Base-by-base conservation (phyloP, 1,284 basidiomycete genomes). In the Heterobasidion irregulare region DNA sequence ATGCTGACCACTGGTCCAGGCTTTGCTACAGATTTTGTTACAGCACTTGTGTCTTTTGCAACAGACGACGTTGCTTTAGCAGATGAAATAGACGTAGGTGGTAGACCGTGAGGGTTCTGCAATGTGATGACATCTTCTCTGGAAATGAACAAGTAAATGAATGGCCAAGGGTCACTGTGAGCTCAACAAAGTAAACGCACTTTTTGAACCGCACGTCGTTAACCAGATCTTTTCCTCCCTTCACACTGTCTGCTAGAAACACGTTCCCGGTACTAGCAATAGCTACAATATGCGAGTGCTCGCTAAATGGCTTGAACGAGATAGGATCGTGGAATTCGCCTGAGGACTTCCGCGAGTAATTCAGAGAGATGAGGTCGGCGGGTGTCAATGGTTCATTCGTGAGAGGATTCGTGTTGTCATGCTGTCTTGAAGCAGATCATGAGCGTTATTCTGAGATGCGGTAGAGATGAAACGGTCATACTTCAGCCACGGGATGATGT, bases 401-500 rank as follows among this genome's bases (percentile, higher is more conserved):
- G 26, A 94, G 84, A 0, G 97, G 97, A 64, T 96, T 86, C 51
- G 78, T 78, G 62, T 87, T 88, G 61, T 90, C 74, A 66, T 91
- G 86, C 62, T 88, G 82, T 66, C 84, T 89, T 56, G 47, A 50
- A 47, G 48, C 32, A 45, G 16, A 52, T 61, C 45, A 61, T 62
- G 41, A 59, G 13, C 49, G 51, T 53, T 26, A 8, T 26, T 33
- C 51, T 45, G 19, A 43, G 45, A 35, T 18, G 53, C n/a, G 9
- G 12, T n/a, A 48, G 54, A 26, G 26, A 19, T 57, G 43, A 51
- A 18, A 56, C 19, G 13, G n/a, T 78, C 84, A 62, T 64, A 89
- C 93, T 96, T 92, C 49, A 98, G 77, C 83, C 92, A 97, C 36
- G 94, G 93, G 43, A 96, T 86, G 63, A 97, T 93, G 67, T 92